A percentile compares a stretch with the other conserved stretches of the same genome.
These are phyloP conservation scores for Ramularia endophylla DNA, from an alignment of 2,329 filamentous ascomycete genomes.

Conservation along the genomic window DNA sequence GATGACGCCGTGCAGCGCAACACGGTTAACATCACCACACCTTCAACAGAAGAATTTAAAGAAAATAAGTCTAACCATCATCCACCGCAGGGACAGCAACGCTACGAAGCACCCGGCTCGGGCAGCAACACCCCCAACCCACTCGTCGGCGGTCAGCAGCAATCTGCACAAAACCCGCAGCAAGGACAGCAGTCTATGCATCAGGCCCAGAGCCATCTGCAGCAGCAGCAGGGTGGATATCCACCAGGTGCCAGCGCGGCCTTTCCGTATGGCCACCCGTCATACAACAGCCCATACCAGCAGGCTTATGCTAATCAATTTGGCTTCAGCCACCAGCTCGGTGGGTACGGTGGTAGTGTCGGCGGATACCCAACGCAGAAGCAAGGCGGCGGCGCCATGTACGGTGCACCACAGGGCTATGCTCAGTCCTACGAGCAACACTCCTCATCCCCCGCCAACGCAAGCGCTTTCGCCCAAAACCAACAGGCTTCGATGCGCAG, in stretches of 20 bases:
- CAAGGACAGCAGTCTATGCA: conserved; percentile 29
- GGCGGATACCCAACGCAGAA: conserved; percentile 38
- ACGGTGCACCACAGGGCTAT: conserved; percentile 58
- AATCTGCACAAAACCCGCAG: conserved; percentile 39
- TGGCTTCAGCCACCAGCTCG: conserved; percentile 42
- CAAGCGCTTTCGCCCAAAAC: conserved; percentile 45
- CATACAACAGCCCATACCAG: conserved; percentile 58
- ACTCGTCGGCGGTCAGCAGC: conserved; percentile 51
- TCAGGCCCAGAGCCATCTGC: conserved; percentile 35
- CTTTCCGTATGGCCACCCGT: conserved; percentile 56
- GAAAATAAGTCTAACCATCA: not conserved
- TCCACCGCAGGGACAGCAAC: conserved; percentile 55
- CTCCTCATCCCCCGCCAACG: conserved; percentile 58
- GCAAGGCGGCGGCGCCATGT: conserved; percentile 54
- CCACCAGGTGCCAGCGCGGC: conserved; percentile 19
- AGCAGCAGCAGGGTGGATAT: conserved; percentile 45
- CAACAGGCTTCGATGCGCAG: conserved; percentile 38
- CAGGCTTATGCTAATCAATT: conserved; percentile 59
- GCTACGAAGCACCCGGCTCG: conserved; percentile 75
- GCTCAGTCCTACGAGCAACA: conserved; percentile 53
- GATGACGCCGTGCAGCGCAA: conserved; percentile 1
- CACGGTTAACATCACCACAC: not conserved
- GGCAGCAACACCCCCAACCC: conserved; percentile 90
- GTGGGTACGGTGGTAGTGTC: conserved; percentile 43
- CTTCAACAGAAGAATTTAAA: too few species aligned